Base-by-base conservation (phyloP, 306 rosid genomes). In the Herpetospermum pedunculosum region DNA sequence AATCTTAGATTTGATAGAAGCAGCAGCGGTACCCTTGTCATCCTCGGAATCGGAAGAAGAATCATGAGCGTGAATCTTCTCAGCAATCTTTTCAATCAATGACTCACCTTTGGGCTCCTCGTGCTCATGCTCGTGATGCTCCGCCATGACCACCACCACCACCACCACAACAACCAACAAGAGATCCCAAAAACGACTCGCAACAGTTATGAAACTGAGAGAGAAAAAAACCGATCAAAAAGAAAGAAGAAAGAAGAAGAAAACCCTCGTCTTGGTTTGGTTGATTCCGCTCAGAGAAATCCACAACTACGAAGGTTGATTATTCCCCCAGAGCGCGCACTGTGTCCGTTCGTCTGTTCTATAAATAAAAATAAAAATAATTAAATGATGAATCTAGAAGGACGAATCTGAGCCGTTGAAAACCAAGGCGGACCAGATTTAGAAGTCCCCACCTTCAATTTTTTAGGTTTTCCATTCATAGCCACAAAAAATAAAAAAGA, bases 41-140 rank as follows among this genome's bases (percentile, higher is more conserved):
- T 86, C 40, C 5, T 89, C 97, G 0, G 92, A 89, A 70, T 86
- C 96, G 1, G 97, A 60, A 44, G 77, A 58, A 43, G 78, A 86
- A 50, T 80, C 89, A 13, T 83, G 92, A 82, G 81, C 89, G 71
- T 82, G 92, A 81, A 88, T 78, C 95, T 85, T 91, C 62, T 82
- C 97, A 7, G 87, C 2, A 37, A 94, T 69, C 89, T 87, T 94
- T 11, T 91, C 95, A 84, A 82, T 6, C 77, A 86, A 6, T 0
- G 93, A 84, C 58, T 89, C 92, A 74, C 43, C 81, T 82, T 87
- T 87, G 10, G 77, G 23, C 28, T 83, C 87, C 6, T 86, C 87
- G 54, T 80, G 85, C 21, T 84, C 81, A 28, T 82, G 80, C 40
- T 30, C 68, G 74, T 80, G 85, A 64, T 82, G 87, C 7, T 82